Percentiles rank a stretch among this genome's conserved stretches.
Conservation (phyloP, 352 stramenopile species). For the Elongisporangium undulatum region DNA sequence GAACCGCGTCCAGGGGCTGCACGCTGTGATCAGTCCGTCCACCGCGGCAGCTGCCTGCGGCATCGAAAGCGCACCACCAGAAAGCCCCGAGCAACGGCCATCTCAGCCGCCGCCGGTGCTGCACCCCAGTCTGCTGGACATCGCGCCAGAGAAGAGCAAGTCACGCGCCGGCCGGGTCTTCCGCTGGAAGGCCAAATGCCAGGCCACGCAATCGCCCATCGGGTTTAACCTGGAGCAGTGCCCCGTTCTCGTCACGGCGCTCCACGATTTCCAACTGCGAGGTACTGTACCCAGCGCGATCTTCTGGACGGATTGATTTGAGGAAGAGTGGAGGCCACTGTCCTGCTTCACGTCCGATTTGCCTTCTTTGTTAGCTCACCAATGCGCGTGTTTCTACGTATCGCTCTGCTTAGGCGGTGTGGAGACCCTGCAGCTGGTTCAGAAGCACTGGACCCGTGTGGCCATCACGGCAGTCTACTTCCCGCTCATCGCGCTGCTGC, state of each 20-base stretch:
- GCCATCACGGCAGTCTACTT: slow-evolving; percentile 92
- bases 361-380: not conserved
- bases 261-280: slow-evolving; percentile 66
- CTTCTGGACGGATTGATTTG: not conserved
- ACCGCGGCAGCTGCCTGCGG: slow-evolving; percentile 1
- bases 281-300: slow-evolving; percentile 9
- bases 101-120: slow-evolving; percentile 43
- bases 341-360: not conserved
- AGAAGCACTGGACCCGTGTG: slow-evolving; percentile 59
- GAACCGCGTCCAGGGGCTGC: slow-evolving; percentile 51
- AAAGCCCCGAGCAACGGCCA: slow-evolving; percentile 6
- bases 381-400: not conserved
- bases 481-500: slow-evolving; percentile 91
- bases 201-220: slow-evolving; percentile 69
- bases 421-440: slow-evolving; percentile 53
- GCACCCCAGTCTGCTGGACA: slow-evolving; percentile 63
- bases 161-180: slow-evolving; percentile 10
- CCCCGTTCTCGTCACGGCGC: slow-evolving; percentile 44
- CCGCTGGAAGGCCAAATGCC: slow-evolving; percentile 50
- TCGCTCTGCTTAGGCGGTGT: slow-evolving; percentile 21
- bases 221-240: slow-evolving; percentile 63
- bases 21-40: slow-evolving; percentile 4
- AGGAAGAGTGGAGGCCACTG: not conserved
- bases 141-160: slow-evolving; percentile 16
- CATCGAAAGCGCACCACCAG: slow-evolving; percentile 3